Evolutionary conservation across 2,329 filamentous ascomycete genomes (phyloP).

Genomic region (Coniella lustricola): DNA sequence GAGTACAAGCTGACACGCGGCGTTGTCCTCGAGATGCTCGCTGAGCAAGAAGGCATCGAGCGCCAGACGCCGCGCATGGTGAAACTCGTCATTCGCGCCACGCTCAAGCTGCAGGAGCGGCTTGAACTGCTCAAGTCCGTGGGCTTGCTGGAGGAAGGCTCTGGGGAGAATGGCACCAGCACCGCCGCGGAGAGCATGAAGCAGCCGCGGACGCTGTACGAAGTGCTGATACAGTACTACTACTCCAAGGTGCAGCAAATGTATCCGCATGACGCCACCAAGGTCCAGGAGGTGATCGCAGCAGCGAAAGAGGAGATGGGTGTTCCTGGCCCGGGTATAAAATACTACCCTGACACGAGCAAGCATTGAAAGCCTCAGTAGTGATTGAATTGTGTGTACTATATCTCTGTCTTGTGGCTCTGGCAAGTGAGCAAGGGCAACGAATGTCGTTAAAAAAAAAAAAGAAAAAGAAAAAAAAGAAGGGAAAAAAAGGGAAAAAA

Average conservation of each 20-base stretch:
- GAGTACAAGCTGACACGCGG: conserved; percentile 24
- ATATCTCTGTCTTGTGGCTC: neutral
- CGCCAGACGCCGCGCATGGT: conserved; percentile 15
- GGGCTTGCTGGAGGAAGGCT: neutral
- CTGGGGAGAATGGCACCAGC: neutral
- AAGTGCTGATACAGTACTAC: conserved; percentile 12
- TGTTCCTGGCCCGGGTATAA: neutral
- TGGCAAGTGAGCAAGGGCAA: no score
- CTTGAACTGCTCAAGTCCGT: conserved; percentile 1
- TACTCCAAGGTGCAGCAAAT: conserved; percentile 1
- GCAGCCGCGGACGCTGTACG: conserved; percentile 7
- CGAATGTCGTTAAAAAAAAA: no score
- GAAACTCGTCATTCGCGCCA: conserved; percentile 12
- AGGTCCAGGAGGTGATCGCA: neutral
- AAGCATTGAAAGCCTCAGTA: neutral
- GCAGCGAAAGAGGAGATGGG: conserved; percentile 10
- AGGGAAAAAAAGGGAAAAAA: no score
- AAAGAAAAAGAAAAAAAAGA: no score
- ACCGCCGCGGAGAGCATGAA: conserved; percentile 2
- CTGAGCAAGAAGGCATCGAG: conserved; percentile 20
- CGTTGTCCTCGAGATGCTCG: conserved; percentile 27
- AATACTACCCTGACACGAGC: neutral
- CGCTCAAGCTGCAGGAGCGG: conserved; percentile 9
- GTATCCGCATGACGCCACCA: neutral
- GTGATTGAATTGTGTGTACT: neutral